These are phyloP conservation scores for Triangularia setosa DNA, from an alignment of 2,329 filamentous ascomycete species.

Conservation along the genomic window DNA sequence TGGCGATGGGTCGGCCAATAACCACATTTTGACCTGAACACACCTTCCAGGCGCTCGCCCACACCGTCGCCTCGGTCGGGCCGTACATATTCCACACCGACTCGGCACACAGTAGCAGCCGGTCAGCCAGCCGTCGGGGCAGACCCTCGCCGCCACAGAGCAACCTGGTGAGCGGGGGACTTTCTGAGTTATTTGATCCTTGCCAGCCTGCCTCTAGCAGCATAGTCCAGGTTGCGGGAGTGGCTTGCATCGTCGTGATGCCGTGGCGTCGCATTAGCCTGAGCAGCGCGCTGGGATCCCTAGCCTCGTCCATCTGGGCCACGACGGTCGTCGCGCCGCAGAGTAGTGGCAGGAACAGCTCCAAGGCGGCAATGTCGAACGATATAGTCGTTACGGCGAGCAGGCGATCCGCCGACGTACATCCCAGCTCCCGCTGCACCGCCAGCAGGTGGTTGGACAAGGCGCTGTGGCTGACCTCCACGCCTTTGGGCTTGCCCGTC, in stretches of 20 bases:
- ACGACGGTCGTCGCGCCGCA: conserved; percentile 33
- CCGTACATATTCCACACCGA: conserved; percentile 30
- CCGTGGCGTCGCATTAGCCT: conserved; percentile 31
- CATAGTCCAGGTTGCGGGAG: conserved; percentile 36
- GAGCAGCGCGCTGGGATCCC: conserved; percentile 31
- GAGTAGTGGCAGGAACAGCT: conserved; percentile 33
- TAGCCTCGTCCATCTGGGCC: conserved; percentile 28
- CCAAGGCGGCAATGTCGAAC: conserved; percentile 34
- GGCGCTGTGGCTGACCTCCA: conserved; percentile 29
- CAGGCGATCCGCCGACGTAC: conserved; percentile 23
- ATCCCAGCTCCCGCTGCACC: conserved; percentile 28
- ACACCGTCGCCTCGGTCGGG: conserved; percentile 30
- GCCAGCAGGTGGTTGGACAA: conserved; percentile 25
- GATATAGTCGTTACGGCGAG: conserved; percentile 31
- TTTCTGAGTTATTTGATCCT: no score
- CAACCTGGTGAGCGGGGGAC: conserved; percentile 26
- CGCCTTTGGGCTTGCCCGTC: conserved; percentile 37
- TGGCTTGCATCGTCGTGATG: conserved; percentile 35
- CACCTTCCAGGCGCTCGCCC: conserved; percentile 28
- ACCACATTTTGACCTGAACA: conserved; percentile 22
- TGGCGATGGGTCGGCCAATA: conserved; percentile 30
- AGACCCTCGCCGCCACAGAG: conserved; percentile 30
- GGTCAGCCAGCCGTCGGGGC: conserved; percentile 27
- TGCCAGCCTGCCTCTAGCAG: conserved; percentile 25
- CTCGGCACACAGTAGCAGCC: conserved; percentile 30